These are phyloP conservation scores for Desmodesmus armatus DNA, from an alignment of 139 green algal species.

Conservation along the genomic window DNA sequence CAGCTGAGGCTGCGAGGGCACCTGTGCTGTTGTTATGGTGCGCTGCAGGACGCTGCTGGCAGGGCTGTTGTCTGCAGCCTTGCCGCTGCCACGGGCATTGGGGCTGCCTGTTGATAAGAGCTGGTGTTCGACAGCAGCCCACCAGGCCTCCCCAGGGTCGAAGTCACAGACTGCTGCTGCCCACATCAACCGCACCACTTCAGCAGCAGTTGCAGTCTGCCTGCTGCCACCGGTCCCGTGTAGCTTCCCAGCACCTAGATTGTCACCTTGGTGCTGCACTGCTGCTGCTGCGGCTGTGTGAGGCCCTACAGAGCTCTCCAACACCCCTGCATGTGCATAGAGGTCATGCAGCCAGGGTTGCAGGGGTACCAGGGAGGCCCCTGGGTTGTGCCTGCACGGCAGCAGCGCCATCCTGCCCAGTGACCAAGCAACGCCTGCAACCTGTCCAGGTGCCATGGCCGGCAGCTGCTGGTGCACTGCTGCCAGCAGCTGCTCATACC, in stretches of 20 bases:
- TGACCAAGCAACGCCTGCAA: slow-evolving; percentile 14
- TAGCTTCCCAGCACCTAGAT: neutral
- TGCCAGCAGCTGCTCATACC: slow-evolving; percentile 35
- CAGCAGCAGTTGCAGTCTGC: slow-evolving; percentile 3
- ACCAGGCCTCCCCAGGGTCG: slow-evolving; percentile 18
- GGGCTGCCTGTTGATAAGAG: slow-evolving; percentile 1
- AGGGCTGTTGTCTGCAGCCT: neutral
- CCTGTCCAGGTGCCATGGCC: slow-evolving; percentile 8
- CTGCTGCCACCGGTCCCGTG: neutral
- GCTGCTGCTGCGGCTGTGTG: slow-evolving; percentile 5
- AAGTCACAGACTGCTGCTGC: slow-evolving; percentile 27
- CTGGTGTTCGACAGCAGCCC: slow-evolving; percentile 11
- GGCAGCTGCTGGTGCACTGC: slow-evolving; percentile 20
- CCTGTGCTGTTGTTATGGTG: neutral
- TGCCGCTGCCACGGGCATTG: too few relatives aligned
- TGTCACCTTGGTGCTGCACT: neutral
- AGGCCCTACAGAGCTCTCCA: neutral
- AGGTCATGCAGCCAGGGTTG: slow-evolving; percentile 4
- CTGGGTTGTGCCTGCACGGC: slow-evolving; percentile 10
- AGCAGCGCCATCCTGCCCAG: slow-evolving; percentile 27
- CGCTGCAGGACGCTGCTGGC: neutral
- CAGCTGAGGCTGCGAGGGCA: neutral
- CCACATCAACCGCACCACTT: slow-evolving; percentile 42
- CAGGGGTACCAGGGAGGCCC: slow-evolving; percentile 19
- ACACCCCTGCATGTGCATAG: neutral